Conservation (phyloP, 352 stramenopile genomes). For the Pythium grandisporangium region DNA sequence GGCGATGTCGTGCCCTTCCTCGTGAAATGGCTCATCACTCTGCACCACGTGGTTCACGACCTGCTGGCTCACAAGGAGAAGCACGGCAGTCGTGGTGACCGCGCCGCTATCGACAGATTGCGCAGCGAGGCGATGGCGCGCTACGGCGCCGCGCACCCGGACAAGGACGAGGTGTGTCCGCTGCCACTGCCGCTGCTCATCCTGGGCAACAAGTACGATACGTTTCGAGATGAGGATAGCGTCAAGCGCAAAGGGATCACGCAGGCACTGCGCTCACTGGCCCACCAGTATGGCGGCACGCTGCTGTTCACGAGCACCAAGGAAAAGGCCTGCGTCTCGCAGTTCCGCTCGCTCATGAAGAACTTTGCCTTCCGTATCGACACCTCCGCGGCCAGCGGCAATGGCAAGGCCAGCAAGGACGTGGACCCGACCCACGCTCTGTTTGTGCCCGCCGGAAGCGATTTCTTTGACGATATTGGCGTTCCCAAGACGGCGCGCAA, state of each 20-base stretch:
- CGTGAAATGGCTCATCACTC: constrained; percentile 64
- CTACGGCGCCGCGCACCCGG: constrained; percentile 52
- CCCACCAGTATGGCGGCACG: constrained; percentile 79
- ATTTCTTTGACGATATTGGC: constrained; percentile 72
- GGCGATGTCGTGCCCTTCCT: constrained; percentile 72
- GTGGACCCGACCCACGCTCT: constrained; percentile 42
- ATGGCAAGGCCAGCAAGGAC: constrained; percentile 40
- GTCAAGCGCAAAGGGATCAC: constrained; percentile 77
- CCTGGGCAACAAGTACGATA: constrained; percentile 86
- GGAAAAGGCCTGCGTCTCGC: constrained; percentile 71
- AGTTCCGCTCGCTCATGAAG: constrained; percentile 64
- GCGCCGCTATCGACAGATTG: constrained; percentile 38
- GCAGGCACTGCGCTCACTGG: constrained; percentile 81
- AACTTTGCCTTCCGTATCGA: constrained; percentile 54
- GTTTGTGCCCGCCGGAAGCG: constrained; percentile 59
- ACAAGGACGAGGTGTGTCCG: constrained; percentile 65
- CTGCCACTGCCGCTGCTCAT: constrained; percentile 75
- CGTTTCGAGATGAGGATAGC: constrained; percentile 81
- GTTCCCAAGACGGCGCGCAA: constrained; percentile 45
- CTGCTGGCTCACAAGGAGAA: constrained; percentile 57
- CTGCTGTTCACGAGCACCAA: constrained; percentile 83
- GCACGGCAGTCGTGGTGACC: constrained; percentile 57
- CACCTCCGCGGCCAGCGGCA: constrained; percentile 23
- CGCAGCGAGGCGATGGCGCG: constrained; percentile 35
- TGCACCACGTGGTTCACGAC: constrained; percentile 45